phyloP scores from a whole-genome alignment of 176 grass and related monocot species.

The Neostapfia colusana region DNA sequence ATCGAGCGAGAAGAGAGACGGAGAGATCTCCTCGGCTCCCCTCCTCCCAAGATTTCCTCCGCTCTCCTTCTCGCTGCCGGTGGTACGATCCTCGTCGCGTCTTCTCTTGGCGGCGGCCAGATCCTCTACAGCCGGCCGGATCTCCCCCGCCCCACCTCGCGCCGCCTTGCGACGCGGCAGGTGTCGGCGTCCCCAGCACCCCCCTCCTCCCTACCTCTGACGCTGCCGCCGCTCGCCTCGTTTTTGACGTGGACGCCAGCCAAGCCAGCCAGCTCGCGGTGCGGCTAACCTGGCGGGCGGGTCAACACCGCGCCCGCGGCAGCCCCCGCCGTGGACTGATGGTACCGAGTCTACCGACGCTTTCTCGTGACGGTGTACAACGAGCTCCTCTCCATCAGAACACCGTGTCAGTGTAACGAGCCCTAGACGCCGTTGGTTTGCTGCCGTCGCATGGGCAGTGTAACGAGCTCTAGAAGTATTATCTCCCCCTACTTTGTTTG shows the following conservation, averaged over 20 bases:
- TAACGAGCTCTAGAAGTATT: no score
- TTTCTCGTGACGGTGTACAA: neutral
- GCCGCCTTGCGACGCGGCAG: constrained; percentile 24
- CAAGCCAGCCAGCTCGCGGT: constrained; percentile 3
- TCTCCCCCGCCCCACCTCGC: constrained; percentile 24
- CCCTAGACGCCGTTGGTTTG: neutral
- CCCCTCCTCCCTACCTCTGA: neutral
- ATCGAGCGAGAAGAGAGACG: constrained; percentile 27
- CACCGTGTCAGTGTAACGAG: neutral
- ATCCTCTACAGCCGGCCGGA: constrained; percentile 52
- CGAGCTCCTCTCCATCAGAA: neutral
- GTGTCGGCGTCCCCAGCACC: constrained; percentile 38
- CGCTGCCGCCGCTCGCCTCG: constrained; percentile 37
- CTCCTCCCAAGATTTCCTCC: constrained; percentile 2
- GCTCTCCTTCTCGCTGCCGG: neutral
- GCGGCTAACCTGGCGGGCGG: constrained; percentile 13
- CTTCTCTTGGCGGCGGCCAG: constrained; percentile 31
- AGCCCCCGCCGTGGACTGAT: neutral
- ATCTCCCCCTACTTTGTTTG: no score
- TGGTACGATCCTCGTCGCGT: constrained; percentile 15
- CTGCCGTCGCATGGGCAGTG: no score
- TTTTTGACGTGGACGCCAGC: constrained; percentile 42
- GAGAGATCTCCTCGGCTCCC: constrained; percentile 24
- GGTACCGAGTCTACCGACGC: neutral
- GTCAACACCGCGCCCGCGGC: neutral